Base-by-base conservation (phyloP, 2,329 filamentous ascomycete genomes). In the Botryotinia convoluta region DNA sequence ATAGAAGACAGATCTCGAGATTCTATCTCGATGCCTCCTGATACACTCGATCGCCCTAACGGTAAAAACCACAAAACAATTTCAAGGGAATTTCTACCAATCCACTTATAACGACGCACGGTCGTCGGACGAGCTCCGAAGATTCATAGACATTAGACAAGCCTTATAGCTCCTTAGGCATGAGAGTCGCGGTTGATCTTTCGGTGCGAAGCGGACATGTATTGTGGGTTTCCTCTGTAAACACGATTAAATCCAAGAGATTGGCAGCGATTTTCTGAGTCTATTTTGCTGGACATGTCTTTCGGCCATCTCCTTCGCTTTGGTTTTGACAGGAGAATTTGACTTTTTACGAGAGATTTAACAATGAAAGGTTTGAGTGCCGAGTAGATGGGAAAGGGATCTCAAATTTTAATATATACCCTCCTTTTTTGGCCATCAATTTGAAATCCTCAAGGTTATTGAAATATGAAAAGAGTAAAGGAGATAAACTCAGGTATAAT, bases 161-260 rank as follows among this genome's bases (percentile, higher is more conserved):
- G 64, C 64, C 64, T n/a, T 68, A 57, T 42, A 54, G 64, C 63
- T 22, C 42, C 42, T 51, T 37, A 6, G 51, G 51, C 51, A n/a
- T 20, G 22, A 45, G 26, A 45, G 48, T 4, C 22, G 37, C 32
- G 48, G 48, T 51, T 39, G 63, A 67, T 67, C 45, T 67, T 20
- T 51, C 22, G 32, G 51, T 67, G 63, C 20, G 12, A 51, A 32
- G 63, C 44, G 44, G 42, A 51, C 32, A 65, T 65, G 3, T 51
- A 67, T 35, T 67, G 63, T 35, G 63, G 44, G 20, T 51, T 51
- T 35, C 2, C 16, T 45, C 29, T 64, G n/a, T 6, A 44, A 42
- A 37, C 4, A 63, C 16, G 61, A 63, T 44, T 18, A 32, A 29
- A 9, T 5, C 61, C 61, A 63, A 63, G 37, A 63, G 26, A 42